phyloP scores from a whole-genome alignment of 805 yeast genomes.

The Metschnikowia lunata region DNA sequence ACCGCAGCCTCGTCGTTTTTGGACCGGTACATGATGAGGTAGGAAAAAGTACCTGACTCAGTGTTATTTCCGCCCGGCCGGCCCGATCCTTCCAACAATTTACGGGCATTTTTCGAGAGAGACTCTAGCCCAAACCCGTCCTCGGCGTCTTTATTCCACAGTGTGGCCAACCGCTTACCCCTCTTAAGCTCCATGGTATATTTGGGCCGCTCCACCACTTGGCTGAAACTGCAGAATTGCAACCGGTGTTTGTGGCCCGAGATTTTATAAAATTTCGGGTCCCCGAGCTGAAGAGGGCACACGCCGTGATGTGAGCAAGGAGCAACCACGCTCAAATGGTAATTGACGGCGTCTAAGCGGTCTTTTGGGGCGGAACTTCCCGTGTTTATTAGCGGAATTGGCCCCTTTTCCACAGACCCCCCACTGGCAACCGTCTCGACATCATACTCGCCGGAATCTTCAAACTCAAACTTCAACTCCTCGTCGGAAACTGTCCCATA shows the following conservation, averaged over 20 bases:
- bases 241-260: constrained; percentile 55
- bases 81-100: constrained; percentile 65
- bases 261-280: constrained; percentile 59
- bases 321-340: constrained; percentile 66
- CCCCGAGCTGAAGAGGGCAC: constrained; percentile 81
- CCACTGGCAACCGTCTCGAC: constrained; percentile 19
- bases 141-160: constrained; percentile 58
- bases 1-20: constrained; percentile 39
- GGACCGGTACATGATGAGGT: constrained; percentile 66
- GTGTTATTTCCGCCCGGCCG: constrained; percentile 65
- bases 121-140: constrained; percentile 53
- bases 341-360: constrained; percentile 24
- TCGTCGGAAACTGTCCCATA: constrained; percentile 41
- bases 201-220: constrained; percentile 70
- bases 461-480: constrained; percentile 48
- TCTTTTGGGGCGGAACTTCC: constrained; percentile 14
- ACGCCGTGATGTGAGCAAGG: constrained; percentile 87
- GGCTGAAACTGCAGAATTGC: constrained; percentile 71
- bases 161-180: constrained; percentile 68
- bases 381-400: not conserved
- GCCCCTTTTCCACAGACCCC: not conserved
- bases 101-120: constrained; percentile 22
- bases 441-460: constrained; percentile 30
- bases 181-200: constrained; percentile 79
- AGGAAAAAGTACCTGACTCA: constrained; percentile 71